These are phyloP conservation scores for Malus hybrid DNA, from an alignment of 331 rosid species.

Conservation along the genomic window DNA sequence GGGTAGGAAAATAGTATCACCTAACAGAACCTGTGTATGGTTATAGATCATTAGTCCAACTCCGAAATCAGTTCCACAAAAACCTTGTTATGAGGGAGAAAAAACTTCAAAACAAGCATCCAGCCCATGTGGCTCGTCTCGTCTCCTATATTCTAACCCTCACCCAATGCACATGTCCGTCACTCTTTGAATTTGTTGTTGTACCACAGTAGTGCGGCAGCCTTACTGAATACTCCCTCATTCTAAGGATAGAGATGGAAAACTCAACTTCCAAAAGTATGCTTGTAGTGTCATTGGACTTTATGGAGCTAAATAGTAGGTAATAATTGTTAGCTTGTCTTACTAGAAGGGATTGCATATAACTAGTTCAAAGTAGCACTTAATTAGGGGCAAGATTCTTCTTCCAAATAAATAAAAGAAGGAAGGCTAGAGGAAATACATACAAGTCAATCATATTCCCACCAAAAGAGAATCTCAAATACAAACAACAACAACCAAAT, in stretches of 20 bases:
- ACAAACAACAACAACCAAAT: no score
- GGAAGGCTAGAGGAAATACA: background rate
- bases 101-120: no score
- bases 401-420: conserved; percentile 16
- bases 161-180: background rate
- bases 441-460: conserved; percentile 28
- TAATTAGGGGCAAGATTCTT: conserved; percentile 26
- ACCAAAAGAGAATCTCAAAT: conserved; percentile 25
- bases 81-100: background rate
- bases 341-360: conserved; percentile 1
- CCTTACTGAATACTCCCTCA: background rate
- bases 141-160: background rate
- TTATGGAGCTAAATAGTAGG: background rate
- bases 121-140: background rate
- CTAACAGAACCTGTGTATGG: background rate
- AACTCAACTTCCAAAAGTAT: background rate
- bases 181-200: background rate
- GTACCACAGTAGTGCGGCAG: background rate
- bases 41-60: background rate
- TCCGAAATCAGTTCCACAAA: background rate
- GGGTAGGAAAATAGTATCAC: background rate
- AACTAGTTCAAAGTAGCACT: conserved; percentile 20
- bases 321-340: conserved; percentile 19
- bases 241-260: background rate
- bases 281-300: background rate